Base-by-base conservation (phyloP, 2,329 filamentous ascomycete genomes). In the Fusarium compactum region DNA sequence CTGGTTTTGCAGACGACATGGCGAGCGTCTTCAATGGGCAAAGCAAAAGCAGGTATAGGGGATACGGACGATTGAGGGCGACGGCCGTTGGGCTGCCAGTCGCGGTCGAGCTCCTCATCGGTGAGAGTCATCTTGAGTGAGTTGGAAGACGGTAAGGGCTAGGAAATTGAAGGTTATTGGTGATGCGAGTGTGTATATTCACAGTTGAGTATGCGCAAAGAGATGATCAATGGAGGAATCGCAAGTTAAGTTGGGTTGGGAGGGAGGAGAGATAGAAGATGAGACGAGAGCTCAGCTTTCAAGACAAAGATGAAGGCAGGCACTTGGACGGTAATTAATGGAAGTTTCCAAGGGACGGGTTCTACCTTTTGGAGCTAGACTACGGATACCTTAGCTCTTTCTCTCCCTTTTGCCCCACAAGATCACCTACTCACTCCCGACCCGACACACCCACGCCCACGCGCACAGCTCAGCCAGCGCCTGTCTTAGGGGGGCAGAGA, bases 1-100 rank as follows among this genome's bases (percentile, higher is more conserved):
- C 20, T 48, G 45, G 25, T 18, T 51, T 29, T 53, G 27, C 46
- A 45, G 50, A 67, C 16, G 41, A 22, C 30, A 59, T 50, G 24
- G 55, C 9, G 53, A 55, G 24, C 43, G 54, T 46, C 44, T 57
- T 67, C 66, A 91, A 89, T 78, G 86, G 87, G 74, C 83, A 86
- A 86, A 79, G 74, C 83, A 86, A 86, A 79, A 20, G 52, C 27
- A 18, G 90, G 85, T 71, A 86, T 89, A 71, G 86, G 80, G 70
- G 62, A 69, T 61, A 89, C 93, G 80, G 85, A 96, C 93, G 93
- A 96, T 84, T 95, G 92, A 72, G 93, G 93, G 71, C 93, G 91
- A 77, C 87, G 87, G 78, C 87, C 89, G 78, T 85, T 95, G 74
- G 92, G 91, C 87, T 94, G 90, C 92, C 92, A 95, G 82, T 93